Base-by-base conservation (phyloP, 192 early-diverging fungal species). In the Coemansia sp. region DNA sequence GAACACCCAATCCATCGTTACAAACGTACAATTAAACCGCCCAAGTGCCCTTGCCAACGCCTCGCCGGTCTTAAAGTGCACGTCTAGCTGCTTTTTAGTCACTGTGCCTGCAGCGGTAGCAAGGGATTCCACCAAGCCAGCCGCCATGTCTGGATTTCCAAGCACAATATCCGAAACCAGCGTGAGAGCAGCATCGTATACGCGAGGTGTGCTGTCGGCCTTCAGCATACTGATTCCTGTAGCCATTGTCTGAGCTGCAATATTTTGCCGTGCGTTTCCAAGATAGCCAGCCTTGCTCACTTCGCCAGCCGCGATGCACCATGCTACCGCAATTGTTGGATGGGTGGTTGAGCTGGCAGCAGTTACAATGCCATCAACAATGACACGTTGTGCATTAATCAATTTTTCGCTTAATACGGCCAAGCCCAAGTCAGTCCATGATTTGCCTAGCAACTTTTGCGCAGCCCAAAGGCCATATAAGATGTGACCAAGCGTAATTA, bases 31-130 rank as follows among this genome's bases (percentile, higher is more conserved):
- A 31, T 60, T 32, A 38, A 78, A 78, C 7, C 76, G 58, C 6
- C 76, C 76, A 5, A 78, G 23, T 2, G 67, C 54, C 18, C 56
- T 50, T 0, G 90, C 85, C 54, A 94, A 65, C 0, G 94, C 88
- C 64, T 94, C 93, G 24, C 94, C 96, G 34, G 91, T 83, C 12
- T 87, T 86, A 65, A 98, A 95, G 56, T 93, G 87, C 28, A 92
- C 65, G 51, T 98, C 96, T 0, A 90, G 82, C 34, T 94, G 87
- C 60, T 95, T 78, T 19, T 63, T 94, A 31, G 87, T 85, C 31
- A 87, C 68, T 6, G 76, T 64, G 18, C 82, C 63, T 2, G 88
- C 82, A n/a, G 91, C 70, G 3, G 85, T 73, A 14, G 78, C 80
- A 48, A 92, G 61, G 52, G 83, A 75, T 23, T 64, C 51, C 30